Percentiles rank a stretch among this genome's conserved stretches.
phyloP scores from a whole-genome alignment of 768 basidiomycete species.

The Russula abietina region DNA sequence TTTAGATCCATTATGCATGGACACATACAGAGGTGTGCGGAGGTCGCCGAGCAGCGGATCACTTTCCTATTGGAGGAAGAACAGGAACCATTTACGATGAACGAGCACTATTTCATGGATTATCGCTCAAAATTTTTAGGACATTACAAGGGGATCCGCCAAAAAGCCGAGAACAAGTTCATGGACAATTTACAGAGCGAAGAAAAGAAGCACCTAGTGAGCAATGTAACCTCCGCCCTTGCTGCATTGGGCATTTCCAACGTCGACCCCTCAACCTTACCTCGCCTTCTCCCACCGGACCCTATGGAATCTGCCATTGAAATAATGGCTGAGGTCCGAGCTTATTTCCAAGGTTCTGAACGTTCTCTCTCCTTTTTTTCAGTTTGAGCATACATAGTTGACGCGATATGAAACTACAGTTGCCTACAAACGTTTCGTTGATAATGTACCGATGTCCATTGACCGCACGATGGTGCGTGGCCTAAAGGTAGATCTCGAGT shows the following conservation, averaged over 20 bases:
- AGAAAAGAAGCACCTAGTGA: slow-evolving; percentile 26
- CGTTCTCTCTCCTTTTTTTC: neutral
- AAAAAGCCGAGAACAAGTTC: too few species aligned
- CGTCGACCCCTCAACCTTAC: slow-evolving; percentile 36
- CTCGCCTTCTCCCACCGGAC: slow-evolving; percentile 46
- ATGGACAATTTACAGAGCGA: slow-evolving; percentile 13
- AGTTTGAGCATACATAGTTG: neutral
- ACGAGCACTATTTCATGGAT: slow-evolving; percentile 26
- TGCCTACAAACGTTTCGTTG: slow-evolving; percentile 53
- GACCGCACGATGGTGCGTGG: slow-evolving; percentile 51
- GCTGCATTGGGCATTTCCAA: too few species aligned
- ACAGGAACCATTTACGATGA: slow-evolving; percentile 26
- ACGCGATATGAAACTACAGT: slow-evolving; percentile 31
- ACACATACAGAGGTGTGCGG: slow-evolving; percentile 9
- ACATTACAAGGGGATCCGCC: slow-evolving; percentile 38
- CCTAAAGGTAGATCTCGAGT: slow-evolving; percentile 37
- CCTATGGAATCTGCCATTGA: slow-evolving; percentile 47
- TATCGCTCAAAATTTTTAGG: slow-evolving; percentile 44
- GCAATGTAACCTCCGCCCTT: too few species aligned
- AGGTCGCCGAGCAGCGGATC: slow-evolving; percentile 7
- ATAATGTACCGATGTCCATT: slow-evolving; percentile 51
- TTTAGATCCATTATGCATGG: slow-evolving; percentile 11
- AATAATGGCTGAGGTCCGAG: slow-evolving; percentile 68
- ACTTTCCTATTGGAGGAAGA: slow-evolving; percentile 16
- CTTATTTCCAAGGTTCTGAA: slow-evolving; percentile 63